Evolutionary conservation across 225 moss, liverwort and hornwort species (phyloP).

Genomic region (Ulota crispa): DNA sequence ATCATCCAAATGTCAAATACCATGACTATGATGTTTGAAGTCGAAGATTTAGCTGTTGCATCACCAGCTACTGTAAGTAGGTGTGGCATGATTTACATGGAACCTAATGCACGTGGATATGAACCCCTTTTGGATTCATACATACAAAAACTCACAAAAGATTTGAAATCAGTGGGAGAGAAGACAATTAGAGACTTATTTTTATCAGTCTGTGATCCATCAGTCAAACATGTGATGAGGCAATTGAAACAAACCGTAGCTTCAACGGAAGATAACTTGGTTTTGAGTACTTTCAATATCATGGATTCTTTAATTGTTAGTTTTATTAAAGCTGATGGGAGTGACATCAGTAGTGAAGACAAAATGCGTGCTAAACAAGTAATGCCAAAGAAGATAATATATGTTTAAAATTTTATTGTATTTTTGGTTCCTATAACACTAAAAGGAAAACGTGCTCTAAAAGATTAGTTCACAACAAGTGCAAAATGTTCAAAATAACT

Average conservation of each 20-base stretch:
- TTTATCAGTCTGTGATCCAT: slow-evolving; percentile 48
- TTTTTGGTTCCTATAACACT: too few species aligned
- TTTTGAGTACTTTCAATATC: slow-evolving; percentile 62
- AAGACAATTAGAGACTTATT: slow-evolving; percentile 50
- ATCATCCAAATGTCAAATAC: slow-evolving; percentile 91
- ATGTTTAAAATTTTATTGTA: too few species aligned
- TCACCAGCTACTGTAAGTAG: slow-evolving; percentile 90
- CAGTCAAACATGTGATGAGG: slow-evolving; percentile 60
- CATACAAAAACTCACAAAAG: slow-evolving; percentile 60
- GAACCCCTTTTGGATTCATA: slow-evolving; percentile 76
- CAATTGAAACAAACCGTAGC: slow-evolving; percentile 69
- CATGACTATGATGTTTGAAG: slow-evolving; percentile 98
- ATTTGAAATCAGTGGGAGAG: slow-evolving; percentile 47
- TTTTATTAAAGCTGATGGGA: slow-evolving; percentile 61
- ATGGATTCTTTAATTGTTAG: slow-evolving; percentile 64
- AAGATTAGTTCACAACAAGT: too few species aligned
- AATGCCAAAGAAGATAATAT: background rate
- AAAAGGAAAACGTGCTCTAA: too few species aligned
- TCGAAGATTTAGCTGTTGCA: slow-evolving; percentile 89
- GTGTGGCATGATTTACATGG: slow-evolving; percentile 93
- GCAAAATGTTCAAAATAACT: too few species aligned
- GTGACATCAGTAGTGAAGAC: slow-evolving; percentile 56
- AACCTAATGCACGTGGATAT: slow-evolving; percentile 76
- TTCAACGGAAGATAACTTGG: slow-evolving; percentile 76
- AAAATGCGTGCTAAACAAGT: slow-evolving; percentile 61